phyloP scores from a whole-genome alignment of 1,139 yeast species.

The Kodamaea anthophila region DNA sequence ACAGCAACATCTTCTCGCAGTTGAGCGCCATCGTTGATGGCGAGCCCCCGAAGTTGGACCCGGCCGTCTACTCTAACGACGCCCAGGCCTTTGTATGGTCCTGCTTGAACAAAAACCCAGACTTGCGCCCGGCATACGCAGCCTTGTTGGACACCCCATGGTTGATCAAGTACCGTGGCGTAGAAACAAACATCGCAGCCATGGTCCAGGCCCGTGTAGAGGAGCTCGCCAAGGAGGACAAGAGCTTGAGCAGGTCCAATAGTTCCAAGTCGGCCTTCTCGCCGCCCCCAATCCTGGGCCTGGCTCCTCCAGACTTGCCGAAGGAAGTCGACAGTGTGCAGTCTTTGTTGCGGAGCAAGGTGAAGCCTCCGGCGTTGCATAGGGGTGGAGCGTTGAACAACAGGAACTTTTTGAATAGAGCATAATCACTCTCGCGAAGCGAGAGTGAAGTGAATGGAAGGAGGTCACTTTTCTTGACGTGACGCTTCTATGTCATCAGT shows the following conservation, averaged over 20 bases:
- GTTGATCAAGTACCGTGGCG: conserved; percentile 49
- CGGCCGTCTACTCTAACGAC: conserved; percentile 53
- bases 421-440: too few species aligned
- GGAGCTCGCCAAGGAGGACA: conserved; percentile 22
- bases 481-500: too few species aligned
- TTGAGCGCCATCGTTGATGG: conserved; percentile 95
- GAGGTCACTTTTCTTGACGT: too few species aligned
- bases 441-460: too few species aligned
- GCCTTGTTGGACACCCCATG: conserved; percentile 76
- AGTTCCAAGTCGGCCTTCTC: conserved; percentile 6
- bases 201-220: conserved; percentile 29
- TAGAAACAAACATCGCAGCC: conserved; percentile 40
- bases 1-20: conserved; percentile 84
- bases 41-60: conserved; percentile 71
- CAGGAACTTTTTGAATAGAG: conserved; percentile 10
- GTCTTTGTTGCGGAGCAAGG: conserved; percentile 32
- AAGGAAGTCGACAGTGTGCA: conserved; percentile 28
- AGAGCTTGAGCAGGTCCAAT: conserved; percentile 11
- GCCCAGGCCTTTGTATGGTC: conserved; percentile 77
- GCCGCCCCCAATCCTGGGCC: conserved; percentile 2
- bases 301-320: conserved; percentile 9
- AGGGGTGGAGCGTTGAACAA: conserved; percentile 30
- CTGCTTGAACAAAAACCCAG: conserved; percentile 79
- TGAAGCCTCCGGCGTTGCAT: conserved; percentile 39
- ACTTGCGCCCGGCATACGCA: conserved; percentile 75